Percentiles rank a stretch among this genome's conserved stretches.
Evolutionary conservation across 2,329 filamentous ascomycete genomes (phyloP).

Genomic region (Colletotrichum sp.): DNA sequence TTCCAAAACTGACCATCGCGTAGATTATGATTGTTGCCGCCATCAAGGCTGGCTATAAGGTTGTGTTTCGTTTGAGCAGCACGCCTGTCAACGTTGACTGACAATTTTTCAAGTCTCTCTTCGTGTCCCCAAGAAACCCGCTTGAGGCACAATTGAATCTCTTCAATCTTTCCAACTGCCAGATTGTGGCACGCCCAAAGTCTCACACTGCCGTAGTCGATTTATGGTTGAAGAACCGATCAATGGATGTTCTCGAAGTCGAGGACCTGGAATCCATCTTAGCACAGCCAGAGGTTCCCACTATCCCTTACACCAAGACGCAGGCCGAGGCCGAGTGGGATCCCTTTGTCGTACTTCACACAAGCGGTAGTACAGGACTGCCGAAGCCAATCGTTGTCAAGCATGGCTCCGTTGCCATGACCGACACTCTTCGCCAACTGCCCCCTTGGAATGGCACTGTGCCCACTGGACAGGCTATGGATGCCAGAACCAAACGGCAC

Average conservation of each 20-base stretch:
- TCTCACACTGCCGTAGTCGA: conserved; percentile 33
- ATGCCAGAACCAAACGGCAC: conserved; percentile 22
- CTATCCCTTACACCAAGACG: conserved; percentile 41
- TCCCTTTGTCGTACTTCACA: conserved; percentile 47
- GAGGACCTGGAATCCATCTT: conserved; percentile 38
- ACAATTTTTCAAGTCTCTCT: conserved; percentile 36
- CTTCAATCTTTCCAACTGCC: conserved; percentile 48
- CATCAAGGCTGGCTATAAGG: conserved; percentile 38
- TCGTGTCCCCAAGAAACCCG: conserved; percentile 51
- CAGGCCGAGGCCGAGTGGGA: conserved; percentile 48
- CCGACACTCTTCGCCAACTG: conserved; percentile 27
- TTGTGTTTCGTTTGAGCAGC: background rate
- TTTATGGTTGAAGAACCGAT: conserved; percentile 40
- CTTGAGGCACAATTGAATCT: conserved; percentile 50
- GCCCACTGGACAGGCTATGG: conserved; percentile 34
- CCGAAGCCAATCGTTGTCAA: conserved; percentile 47
- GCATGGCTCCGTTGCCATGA: conserved; percentile 41
- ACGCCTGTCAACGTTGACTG: conserved; percentile 33
- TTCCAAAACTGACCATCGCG: background rate
- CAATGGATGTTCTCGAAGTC: conserved; percentile 42
- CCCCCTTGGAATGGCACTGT: conserved; percentile 12
- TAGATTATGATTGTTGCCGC: conserved; percentile 38
- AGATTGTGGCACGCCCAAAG: conserved; percentile 37
- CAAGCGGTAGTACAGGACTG: conserved; percentile 50
- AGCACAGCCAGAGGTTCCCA: conserved; percentile 33